Base-by-base conservation (phyloP, 2,329 filamentous ascomycete species). In the Xylogone sp. region DNA sequence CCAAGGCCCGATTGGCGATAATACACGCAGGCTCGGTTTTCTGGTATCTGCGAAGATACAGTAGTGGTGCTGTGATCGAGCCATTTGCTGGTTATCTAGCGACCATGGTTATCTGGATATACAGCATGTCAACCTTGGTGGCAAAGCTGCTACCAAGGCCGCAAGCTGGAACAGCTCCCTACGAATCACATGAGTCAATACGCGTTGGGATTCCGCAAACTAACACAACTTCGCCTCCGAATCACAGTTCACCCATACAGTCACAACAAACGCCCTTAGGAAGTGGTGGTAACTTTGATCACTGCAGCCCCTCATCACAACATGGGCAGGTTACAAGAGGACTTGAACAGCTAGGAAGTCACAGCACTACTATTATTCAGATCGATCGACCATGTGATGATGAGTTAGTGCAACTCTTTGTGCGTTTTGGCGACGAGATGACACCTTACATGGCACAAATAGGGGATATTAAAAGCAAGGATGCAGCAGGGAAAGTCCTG, bases 11-110 rank as follows among this genome's bases (percentile, higher is more conserved):
- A 6, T 64, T 77, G 0, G 67, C 71, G 12, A 61, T 70, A 2
- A 61, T 77, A 3, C 75, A 77, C 49, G 71, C 71, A 21, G 75
- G 74, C 3, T 66, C 67, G 3, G 54, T 74, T 1, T 71, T 73
- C 52, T 76, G 75, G 73, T 73, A 77, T 53, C 59, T 77, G 0
- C 66, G 75, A 0, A 65, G 72, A 9, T 75, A 75, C 51, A 69
- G 68, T n/a, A 62, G 64, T 2, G 65, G 67, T 43, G 68, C 65
- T 9, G 72, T 75, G 22, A 63, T 71, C 46, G 71, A 74, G 42
- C 69, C 72, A 0, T 61, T 61, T 21, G 65, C 69, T 2, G 63
- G 72, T 3, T 71, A 67, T 39, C 61, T 72, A 5, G 65, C 71
- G 1, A 72, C 68, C 0, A 57, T 74, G 2, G 64, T 67, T 0